A percentile compares a stretch with the other conserved stretches of the same genome.
phyloP scores from a whole-genome alignment of 139 green algal genomes.

The Haematococcus lacustris region DNA sequence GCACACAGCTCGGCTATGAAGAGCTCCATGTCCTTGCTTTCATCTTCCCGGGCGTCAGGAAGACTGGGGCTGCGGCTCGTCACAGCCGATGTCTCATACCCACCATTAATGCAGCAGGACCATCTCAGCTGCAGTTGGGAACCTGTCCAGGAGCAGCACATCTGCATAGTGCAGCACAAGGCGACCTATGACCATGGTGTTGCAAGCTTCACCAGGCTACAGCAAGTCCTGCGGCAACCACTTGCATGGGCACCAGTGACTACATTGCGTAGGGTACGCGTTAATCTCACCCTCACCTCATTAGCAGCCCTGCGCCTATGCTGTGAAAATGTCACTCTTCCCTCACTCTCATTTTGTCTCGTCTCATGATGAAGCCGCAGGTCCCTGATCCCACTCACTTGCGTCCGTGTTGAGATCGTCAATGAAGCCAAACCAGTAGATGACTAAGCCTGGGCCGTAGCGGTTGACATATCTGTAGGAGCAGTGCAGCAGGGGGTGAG shows the following conservation, averaged over 20 bases:
- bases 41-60: too few relatives aligned
- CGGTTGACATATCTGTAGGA: slow-evolving; percentile 55
- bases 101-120: neutral
- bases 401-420: slow-evolving; percentile 38
- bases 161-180: too few relatives aligned
- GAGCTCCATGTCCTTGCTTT: too few relatives aligned
- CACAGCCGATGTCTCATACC: too few relatives aligned
- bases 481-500: too few relatives aligned
- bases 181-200: too few relatives aligned
- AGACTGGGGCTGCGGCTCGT: too few relatives aligned
- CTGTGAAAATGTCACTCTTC: neutral
- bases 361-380: neutral
- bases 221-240: neutral
- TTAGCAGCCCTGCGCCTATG: neutral
- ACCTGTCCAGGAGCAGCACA: neutral
- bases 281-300: neutral
- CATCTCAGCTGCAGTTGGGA: neutral
- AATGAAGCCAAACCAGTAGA: slow-evolving; percentile 89
- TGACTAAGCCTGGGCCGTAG: slow-evolving; percentile 81
- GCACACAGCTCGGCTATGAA: too few relatives aligned
- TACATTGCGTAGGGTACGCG: neutral
- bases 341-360: neutral
- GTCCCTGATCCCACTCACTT: neutral
- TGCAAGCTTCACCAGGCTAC: neutral
- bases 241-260: neutral